Conservation (phyloP, 345 rosid species). For the Eutrema yunnanense region DNA sequence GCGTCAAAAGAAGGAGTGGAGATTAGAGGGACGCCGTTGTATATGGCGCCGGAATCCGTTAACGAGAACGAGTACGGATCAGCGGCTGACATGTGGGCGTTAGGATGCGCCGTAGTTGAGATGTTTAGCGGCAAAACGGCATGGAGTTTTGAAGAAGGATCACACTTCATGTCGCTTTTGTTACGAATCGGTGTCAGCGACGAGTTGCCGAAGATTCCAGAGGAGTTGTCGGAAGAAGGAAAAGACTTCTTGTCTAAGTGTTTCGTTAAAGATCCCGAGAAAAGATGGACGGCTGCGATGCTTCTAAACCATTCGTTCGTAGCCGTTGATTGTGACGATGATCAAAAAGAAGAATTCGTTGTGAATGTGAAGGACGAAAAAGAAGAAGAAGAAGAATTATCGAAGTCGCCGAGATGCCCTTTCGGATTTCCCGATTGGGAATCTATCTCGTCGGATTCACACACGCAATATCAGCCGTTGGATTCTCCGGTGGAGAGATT, state of each 20-base stretch:
- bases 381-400: not conserved
- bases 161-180: slow-evolving; percentile 37
- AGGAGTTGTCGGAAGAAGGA: slow-evolving; percentile 53
- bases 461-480: slow-evolving; percentile 20
- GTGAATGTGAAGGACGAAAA: not conserved
- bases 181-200: slow-evolving; percentile 48
- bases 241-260: slow-evolving; percentile 62
- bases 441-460: slow-evolving; percentile 19
- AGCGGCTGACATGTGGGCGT: slow-evolving; percentile 77
- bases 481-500: slow-evolving; percentile 28
- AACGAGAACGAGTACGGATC: slow-evolving; percentile 48
- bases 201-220: slow-evolving; percentile 53
- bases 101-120: slow-evolving; percentile 74
- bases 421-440: slow-evolving; percentile 43
- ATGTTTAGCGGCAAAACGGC: slow-evolving; percentile 68
- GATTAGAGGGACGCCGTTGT: slow-evolving; percentile 71
- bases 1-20: slow-evolving; percentile 15
- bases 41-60: slow-evolving; percentile 77
- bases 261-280: slow-evolving; percentile 46
- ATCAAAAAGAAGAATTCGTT: not conserved
- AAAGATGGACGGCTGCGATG: slow-evolving; percentile 83
- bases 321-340: slow-evolving; percentile 15
- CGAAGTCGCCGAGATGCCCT: slow-evolving; percentile 41
- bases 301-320: slow-evolving; percentile 63
- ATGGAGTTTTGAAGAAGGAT: slow-evolving; percentile 37